Evolutionary conservation across 2,329 filamentous ascomycete genomes (phyloP), one percentile per base, ranked within the genome.

Genomic region (Herpomyces periplanetae): DNA sequence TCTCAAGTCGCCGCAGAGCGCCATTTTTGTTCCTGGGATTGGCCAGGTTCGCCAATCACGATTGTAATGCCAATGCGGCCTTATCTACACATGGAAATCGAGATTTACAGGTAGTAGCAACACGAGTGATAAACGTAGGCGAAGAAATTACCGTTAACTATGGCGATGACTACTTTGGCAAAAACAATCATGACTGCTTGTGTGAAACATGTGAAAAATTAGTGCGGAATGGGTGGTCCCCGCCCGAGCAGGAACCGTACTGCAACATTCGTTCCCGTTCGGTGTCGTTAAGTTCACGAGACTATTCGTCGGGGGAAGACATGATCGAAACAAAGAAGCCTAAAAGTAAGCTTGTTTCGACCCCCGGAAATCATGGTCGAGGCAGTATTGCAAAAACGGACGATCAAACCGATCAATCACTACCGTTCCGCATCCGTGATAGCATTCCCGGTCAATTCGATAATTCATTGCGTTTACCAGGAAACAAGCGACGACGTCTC

Each of bases 61-160:
- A 96, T 37, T 96, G 80, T 40, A 52, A 64, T 28, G 69, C 80
- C 13, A 96, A 91, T 41, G 73, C 73, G 5, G 55, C 60, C 32
- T 50, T 96, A 17, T 61, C 66, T 28, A 88, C 69, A 13, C 63
- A 57, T 13, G 68, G 71, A 17, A 55, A 61, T 22, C 59, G 73
- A 22, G 69, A 69, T 13, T 88, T 96, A 43, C 65, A 84, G 32
- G 73, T 96, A 22, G 55, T 85, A 19, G 69, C 80, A 2, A 55
- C 58, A 13, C 56, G 59, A 27, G 51, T 73, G 23, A 91, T 96
- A 24, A 52, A 62, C 5, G 45, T 63, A 1, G 80, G 73, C 3
- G 73, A 96, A 24, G 80, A 96, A 36, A 85, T 96, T 23, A 96
- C 80, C 0, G 80, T 96, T 0, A 75, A 63, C 0, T 96, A 96